phyloP scores from a whole-genome alignment of 2,329 filamentous ascomycete species.

The Fusarium drepaniforme region DNA sequence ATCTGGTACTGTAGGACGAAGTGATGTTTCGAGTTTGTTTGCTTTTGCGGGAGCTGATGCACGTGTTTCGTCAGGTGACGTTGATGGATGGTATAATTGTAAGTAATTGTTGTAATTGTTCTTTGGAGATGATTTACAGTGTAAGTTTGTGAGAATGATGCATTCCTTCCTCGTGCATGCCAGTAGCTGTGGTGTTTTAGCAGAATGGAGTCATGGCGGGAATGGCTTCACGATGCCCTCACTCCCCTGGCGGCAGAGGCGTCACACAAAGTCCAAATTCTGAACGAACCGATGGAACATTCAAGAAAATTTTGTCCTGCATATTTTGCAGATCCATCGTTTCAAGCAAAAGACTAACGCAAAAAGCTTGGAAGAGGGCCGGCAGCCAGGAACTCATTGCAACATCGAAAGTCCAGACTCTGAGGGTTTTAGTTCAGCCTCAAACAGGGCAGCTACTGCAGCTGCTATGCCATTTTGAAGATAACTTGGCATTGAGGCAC shows the following conservation, averaged over 20 bases:
- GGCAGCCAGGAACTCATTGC: not conserved
- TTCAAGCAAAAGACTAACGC: not conserved
- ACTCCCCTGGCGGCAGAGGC: not conserved
- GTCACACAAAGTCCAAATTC: not conserved
- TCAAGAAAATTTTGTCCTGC: not conserved
- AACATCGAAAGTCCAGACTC: not conserved
- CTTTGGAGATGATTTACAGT: not conserved
- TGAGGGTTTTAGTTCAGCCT: not conserved
- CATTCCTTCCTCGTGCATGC: not conserved
- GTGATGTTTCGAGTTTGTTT: not conserved
- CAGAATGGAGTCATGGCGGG: not conserved
- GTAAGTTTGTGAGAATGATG: not conserved
- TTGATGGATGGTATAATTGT: not conserved
- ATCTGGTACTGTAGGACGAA: conserved; percentile 19
- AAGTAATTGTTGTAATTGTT: not conserved
- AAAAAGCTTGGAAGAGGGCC: not conserved
- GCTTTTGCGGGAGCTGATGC: not conserved
- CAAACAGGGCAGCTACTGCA: not conserved
- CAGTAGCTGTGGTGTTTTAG: not conserved
- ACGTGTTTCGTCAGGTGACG: conserved; percentile 20
- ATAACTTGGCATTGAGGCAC: not conserved
- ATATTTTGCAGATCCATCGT: not conserved
- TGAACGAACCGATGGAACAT: not conserved
- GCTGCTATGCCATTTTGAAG: not conserved
- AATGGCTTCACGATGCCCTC: not conserved